Evolutionary conservation across 441 rosid genomes (phyloP), one percentile per base, ranked within the genome.

Genomic region (Euphorbia corollata): DNA sequence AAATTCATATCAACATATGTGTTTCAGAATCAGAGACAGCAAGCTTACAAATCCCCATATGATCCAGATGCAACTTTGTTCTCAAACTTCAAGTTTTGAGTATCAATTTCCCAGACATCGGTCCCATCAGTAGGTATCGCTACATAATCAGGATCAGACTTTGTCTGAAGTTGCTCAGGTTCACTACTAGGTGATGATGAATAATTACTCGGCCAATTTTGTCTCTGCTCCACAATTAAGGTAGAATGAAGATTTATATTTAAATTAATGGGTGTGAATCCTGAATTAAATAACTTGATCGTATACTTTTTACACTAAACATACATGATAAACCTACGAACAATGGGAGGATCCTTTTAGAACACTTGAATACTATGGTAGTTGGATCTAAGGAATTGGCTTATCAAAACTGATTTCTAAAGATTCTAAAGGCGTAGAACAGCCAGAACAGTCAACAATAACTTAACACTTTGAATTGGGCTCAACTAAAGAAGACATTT

Each of bases 91-190:
- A 94, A 84, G 72, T 82, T 89, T 65, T 79, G 82, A 70, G 80
- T 68, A 82, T 88, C 91, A 75, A 94, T 87, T 80, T 91, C 99
- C 98, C 99, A 94, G 60, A 88, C 98, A 82, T 94, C 98, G 65
- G 89, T 85, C 71, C 91, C 96, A 80, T 91, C 99, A 5, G 80
- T 79, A 51, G 99, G 99, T 77, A 94, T 90, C 76, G 87, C 86
- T 70, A 94, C 84, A 66, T 80, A 81, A 65, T 79, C 77, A 68
- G 88, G 86, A 57, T 77, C 80, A 60, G 65, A 65, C 67, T 80
- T 78, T 75, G 61, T 68, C 20, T 50, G 71, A 6, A 63, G 45
- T 71, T 75, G 75, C 71, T 77, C 81, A 45, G 47, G 73, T 72
- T 85, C 89, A 71, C 70, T 72, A 38, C 72, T 65, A 55, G 89